A percentile compares a stretch with the other conserved stretches of the same genome.
Evolutionary conservation across 768 basidiomycete genomes (phyloP).

Genomic region (Pisolithus albus): DNA sequence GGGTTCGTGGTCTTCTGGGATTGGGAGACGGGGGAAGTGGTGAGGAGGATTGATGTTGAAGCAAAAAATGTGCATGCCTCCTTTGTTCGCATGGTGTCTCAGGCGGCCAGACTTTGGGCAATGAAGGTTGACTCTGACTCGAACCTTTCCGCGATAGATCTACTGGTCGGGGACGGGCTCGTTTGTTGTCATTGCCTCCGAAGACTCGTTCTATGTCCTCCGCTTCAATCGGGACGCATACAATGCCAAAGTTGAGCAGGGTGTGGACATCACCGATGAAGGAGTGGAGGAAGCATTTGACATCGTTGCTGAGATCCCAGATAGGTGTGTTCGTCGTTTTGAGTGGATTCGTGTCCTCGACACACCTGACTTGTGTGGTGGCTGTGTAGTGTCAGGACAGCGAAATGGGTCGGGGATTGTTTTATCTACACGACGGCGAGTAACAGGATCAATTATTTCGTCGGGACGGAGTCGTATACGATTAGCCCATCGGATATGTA

Average conservation of each 20-base stretch:
- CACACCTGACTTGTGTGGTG: neutral
- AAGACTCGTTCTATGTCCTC: constrained; percentile 90
- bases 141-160: constrained; percentile 39
- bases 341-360: constrained; percentile 7
- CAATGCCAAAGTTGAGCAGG: constrained; percentile 68
- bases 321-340: constrained; percentile 46
- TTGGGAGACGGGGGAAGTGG: constrained; percentile 95
- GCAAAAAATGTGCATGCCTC: constrained; percentile 70
- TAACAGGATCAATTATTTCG: constrained; percentile 91
- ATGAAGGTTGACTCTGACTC: too few relatives aligned
- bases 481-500: constrained; percentile 94
- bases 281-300: constrained; percentile 97
- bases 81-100: neutral
- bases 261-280: constrained; percentile 72
- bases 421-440: constrained; percentile 90
- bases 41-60: constrained; percentile 90
- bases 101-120: too few relatives aligned
- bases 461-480: constrained; percentile 88
- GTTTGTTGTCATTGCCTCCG: constrained; percentile 80
- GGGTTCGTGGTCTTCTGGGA: constrained; percentile 99
- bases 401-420: constrained; percentile 99
- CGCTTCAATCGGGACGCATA: constrained; percentile 90
- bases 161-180: constrained; percentile 89
- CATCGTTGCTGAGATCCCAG: constrained; percentile 80
- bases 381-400: constrained; percentile 70